Evolutionary conservation across 2,329 filamentous ascomycete genomes (phyloP).

Genomic region (Epichloe elymi): DNA sequence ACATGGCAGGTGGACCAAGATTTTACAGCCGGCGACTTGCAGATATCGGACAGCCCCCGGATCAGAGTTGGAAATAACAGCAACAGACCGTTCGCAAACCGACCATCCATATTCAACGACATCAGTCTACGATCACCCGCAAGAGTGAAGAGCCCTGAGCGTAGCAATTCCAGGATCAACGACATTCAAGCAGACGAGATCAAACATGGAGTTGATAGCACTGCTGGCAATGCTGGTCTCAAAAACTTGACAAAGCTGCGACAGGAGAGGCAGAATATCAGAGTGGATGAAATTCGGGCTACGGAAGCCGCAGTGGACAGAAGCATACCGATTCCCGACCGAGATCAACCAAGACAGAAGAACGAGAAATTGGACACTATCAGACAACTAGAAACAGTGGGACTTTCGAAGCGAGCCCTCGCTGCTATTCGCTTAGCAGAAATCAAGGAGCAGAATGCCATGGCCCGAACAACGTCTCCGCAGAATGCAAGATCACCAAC

Average conservation of each 20-base stretch:
- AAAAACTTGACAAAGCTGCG: neutral
- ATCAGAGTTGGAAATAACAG: slow-evolving; percentile 22
- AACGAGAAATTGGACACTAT: slow-evolving; percentile 39
- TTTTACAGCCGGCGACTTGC: slow-evolving; percentile 42
- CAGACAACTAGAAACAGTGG: slow-evolving; percentile 28
- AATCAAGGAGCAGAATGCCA: slow-evolving; percentile 36
- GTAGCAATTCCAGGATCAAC: slow-evolving; percentile 30
- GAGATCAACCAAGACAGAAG: slow-evolving; percentile 16
- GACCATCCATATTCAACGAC: slow-evolving; percentile 18
- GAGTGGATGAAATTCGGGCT: slow-evolving; percentile 22
- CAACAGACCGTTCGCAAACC: slow-evolving; percentile 22
- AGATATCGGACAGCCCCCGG: slow-evolving; percentile 43
- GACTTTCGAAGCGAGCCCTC: slow-evolving; percentile 31
- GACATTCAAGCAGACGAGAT: slow-evolving; percentile 31
- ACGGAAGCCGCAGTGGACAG: slow-evolving; percentile 20
- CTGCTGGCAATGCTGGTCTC: slow-evolving; percentile 1
- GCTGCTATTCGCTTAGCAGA: slow-evolving; percentile 39
- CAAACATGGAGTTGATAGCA: slow-evolving; percentile 17
- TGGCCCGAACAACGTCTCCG: slow-evolving; percentile 30
- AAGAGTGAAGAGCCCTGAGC: slow-evolving; percentile 15
- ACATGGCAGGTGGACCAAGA: slow-evolving; percentile 45
- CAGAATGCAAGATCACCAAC: slow-evolving; percentile 21
- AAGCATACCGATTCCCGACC: slow-evolving; percentile 18
- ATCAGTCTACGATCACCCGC: slow-evolving; percentile 17
- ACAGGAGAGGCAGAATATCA: neutral